Base-by-base conservation (phyloP, 192 early-diverging fungal genomes). In the Neocallimastix lanati region DNA sequence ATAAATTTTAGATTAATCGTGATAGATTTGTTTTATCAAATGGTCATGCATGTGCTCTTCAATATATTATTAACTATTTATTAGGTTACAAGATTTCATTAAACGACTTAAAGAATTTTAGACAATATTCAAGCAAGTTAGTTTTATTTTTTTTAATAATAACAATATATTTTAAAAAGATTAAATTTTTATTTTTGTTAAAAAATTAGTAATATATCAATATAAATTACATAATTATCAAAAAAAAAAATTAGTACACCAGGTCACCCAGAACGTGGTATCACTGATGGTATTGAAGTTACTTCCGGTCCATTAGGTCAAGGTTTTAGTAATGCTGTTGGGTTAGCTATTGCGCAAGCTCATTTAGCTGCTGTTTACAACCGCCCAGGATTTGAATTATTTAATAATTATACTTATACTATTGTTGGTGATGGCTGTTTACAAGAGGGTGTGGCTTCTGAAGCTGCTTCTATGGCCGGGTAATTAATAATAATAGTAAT, bases 21-120 rank as follows among this genome's bases (percentile, higher is more conserved):
- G 96, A 99, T 85, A 95, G 97, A 35, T 99, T 99, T 81, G 93
- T 99, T 21, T n/a, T n/a, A n/a, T n/a, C n/a, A n/a, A n/a, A n/a
- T n/a, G n/a, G n/a, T n/a, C n/a, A n/a, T n/a, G n/a, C n/a, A n/a
- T n/a, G n/a, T n/a, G n/a, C n/a, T n/a, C n/a, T n/a, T n/a, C n/a
- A n/a, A n/a, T n/a, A n/a, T 84, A 87, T 94, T 76, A 84, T 95
- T 78, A 88, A 95, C 79, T 96, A 99, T 86, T 84, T 99, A 79
- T 79, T 91, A 30, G 96, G 96, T 12, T 96, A 92, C 87, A 91
- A 96, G 78, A 83, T 97, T 28, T 85, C 92, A 25, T 87, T 99
- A 80, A 92, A 95, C 28, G 97, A 99, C 82, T 87, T 99, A 79
- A 95, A 96, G 91, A 80, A 86, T 50, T 98, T 98, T 87, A 90